These are phyloP conservation scores for Dioscorea alata DNA, from an alignment of 106 monocot species.

Conservation along the genomic window DNA sequence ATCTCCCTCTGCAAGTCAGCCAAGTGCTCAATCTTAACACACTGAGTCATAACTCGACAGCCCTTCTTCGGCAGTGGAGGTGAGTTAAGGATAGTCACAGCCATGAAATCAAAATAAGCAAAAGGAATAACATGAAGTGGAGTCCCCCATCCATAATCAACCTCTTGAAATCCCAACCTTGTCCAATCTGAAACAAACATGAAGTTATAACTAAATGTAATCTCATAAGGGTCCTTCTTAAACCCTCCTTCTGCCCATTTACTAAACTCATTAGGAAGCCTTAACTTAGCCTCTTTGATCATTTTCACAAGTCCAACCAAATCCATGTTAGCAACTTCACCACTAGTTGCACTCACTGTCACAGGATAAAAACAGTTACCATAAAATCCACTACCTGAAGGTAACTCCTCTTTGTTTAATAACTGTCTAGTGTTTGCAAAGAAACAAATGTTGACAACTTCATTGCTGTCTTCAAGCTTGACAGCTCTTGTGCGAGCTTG, in stretches of 20 bases:
- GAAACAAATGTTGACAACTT: slow-evolving; percentile 33
- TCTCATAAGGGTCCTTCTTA: slow-evolving; percentile 30
- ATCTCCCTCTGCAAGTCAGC: slow-evolving; percentile 20
- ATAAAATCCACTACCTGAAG: slow-evolving; percentile 40
- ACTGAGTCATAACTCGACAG: slow-evolving; percentile 41
- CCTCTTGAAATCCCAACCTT: slow-evolving; percentile 41
- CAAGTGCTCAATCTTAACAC: slow-evolving; percentile 38
- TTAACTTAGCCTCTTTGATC: slow-evolving; percentile 29
- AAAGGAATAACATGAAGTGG: slow-evolving; percentile 38
- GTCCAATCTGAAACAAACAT: slow-evolving; percentile 59
- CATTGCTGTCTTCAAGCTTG: neutral
- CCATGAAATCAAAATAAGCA: slow-evolving; percentile 31
- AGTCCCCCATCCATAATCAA: slow-evolving; percentile 56
- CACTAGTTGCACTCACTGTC: slow-evolving; percentile 17
- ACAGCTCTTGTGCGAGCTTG: slow-evolving; percentile 34
- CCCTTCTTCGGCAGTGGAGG: slow-evolving; percentile 33
- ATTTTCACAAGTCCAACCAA: slow-evolving; percentile 23
- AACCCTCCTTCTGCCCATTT: slow-evolving; percentile 32
- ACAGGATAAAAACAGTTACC: slow-evolving; percentile 60
- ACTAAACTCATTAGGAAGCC: slow-evolving; percentile 19
- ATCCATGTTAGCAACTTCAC: neutral
- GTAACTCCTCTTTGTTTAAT: neutral
- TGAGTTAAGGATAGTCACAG: slow-evolving; percentile 34
- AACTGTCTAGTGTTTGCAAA: slow-evolving; percentile 46
- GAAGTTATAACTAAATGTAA: slow-evolving; percentile 20